Percentiles rank a stretch among this genome's conserved stretches.
These are phyloP conservation scores for Populus trichocarpa DNA, from an alignment of 441 rosid genomes.

Conservation along the genomic window DNA sequence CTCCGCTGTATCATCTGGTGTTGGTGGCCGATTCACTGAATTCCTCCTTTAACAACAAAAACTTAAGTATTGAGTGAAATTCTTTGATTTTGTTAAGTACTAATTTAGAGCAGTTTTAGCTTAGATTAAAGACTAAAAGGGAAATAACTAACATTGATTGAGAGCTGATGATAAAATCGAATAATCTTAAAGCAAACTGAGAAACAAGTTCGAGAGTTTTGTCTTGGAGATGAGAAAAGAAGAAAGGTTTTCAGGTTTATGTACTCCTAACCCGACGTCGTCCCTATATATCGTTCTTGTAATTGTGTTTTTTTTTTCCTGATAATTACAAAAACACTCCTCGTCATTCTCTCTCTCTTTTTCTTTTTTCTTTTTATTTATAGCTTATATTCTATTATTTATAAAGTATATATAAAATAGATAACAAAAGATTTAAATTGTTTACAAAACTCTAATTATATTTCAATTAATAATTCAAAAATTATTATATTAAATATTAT, in stretches of 20 bases:
- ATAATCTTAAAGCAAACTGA: background rate
- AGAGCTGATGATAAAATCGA: background rate
- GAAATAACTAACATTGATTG: constrained; percentile 9
- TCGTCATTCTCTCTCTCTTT: no score
- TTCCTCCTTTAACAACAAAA: constrained; percentile 45
- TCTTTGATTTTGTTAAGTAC: background rate
- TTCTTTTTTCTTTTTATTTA: no score
- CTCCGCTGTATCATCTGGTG: constrained; percentile 72
- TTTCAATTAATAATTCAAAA: no score
- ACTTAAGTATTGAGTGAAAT: background rate
- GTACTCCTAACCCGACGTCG: background rate
- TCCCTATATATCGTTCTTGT: no score
- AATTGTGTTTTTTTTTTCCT: no score
- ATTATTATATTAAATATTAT: no score
- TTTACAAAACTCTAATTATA: no score
- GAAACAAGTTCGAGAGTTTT: no score
- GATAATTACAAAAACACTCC: no score
- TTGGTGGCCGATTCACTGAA: constrained; percentile 72
- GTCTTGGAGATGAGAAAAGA: background rate
- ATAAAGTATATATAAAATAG: no score
- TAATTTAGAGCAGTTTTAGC: background rate
- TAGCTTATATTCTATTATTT: no score
- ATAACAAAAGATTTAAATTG: no score
- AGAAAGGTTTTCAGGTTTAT: background rate
- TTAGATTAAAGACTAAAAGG: background rate